These are phyloP conservation scores for Sporothrix humicola DNA, from an alignment of 2,329 filamentous ascomycete genomes.

Conservation along the genomic window DNA sequence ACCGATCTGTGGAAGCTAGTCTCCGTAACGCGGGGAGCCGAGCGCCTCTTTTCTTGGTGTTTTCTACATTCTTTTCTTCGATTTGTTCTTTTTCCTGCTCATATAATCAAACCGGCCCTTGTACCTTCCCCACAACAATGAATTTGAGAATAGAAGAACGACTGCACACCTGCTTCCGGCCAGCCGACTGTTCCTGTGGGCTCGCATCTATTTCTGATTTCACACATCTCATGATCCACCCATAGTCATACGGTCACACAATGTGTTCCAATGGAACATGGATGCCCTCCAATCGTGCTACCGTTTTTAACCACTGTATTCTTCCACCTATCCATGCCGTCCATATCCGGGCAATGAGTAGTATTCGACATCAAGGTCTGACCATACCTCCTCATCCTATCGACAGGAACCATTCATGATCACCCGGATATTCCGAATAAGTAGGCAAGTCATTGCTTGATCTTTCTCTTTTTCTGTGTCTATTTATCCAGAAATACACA, in stretches of 20 bases:
- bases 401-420: too few species aligned
- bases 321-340: too few species aligned
- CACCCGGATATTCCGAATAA: too few species aligned
- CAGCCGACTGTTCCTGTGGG: background rate
- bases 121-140: background rate
- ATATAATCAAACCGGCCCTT: slow-evolving; percentile 18
- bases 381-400: too few species aligned
- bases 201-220: background rate
- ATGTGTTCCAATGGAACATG: background rate
- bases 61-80: background rate
- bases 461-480: too few species aligned
- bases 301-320: too few species aligned
- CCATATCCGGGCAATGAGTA: too few species aligned
- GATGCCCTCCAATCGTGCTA: too few species aligned
- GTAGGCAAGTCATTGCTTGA: too few species aligned
- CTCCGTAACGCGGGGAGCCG: slow-evolving; percentile 18
- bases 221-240: background rate
- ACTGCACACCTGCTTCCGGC: background rate
- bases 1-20: slow-evolving; percentile 10
- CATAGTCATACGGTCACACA: background rate
- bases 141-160: background rate
- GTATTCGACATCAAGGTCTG: too few species aligned
- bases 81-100: background rate
- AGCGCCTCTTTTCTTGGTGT: background rate
- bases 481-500: too few species aligned